Evolutionary conservation across 1,139 yeast species (phyloP).

Genomic region (Pneumocystis murina): DNA sequence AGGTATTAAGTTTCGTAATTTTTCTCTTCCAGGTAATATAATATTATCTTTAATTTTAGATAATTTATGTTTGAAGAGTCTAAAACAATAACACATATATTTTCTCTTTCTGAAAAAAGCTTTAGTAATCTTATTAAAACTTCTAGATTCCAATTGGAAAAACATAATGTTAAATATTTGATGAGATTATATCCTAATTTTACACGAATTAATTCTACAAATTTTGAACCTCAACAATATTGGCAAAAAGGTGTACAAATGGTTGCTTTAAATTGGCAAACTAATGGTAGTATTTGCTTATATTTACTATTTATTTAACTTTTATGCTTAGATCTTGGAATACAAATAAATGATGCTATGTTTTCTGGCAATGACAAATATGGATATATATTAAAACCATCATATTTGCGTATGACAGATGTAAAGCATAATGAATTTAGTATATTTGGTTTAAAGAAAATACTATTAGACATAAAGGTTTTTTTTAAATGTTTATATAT

Average conservation of each 20-base stretch:
- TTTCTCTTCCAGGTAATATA: slow-evolving; percentile 43
- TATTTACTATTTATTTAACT: not conserved
- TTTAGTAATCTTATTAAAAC: slow-evolving; percentile 52
- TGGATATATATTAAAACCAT: slow-evolving; percentile 74
- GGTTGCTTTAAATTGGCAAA: slow-evolving; percentile 97
- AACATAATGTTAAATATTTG: slow-evolving; percentile 61
- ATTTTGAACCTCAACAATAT: slow-evolving; percentile 59
- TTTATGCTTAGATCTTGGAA: slow-evolving; percentile 45
- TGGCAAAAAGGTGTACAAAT: slow-evolving; percentile 84
- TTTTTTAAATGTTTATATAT: not conserved
- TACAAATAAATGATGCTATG: slow-evolving; percentile 77
- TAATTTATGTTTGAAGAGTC: slow-evolving; percentile 38
- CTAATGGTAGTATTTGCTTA: slow-evolving; percentile 28
- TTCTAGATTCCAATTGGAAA: slow-evolving; percentile 38
- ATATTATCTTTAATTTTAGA: not conserved
- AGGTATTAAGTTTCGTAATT: slow-evolving; percentile 67
- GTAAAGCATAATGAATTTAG: slow-evolving; percentile 3
- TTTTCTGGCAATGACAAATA: slow-evolving; percentile 38
- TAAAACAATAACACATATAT: slow-evolving; percentile 64
- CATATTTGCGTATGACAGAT: slow-evolving; percentile 14
- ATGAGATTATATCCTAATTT: slow-evolving; percentile 84
- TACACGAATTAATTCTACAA: slow-evolving; percentile 58
- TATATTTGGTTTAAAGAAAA: not conserved
- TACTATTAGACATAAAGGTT: slow-evolving; percentile 1
- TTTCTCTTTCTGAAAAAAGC: slow-evolving; percentile 68